Base-by-base conservation (phyloP, 495 filamentous ascomycete genomes). In the Tuber brumale region DNA sequence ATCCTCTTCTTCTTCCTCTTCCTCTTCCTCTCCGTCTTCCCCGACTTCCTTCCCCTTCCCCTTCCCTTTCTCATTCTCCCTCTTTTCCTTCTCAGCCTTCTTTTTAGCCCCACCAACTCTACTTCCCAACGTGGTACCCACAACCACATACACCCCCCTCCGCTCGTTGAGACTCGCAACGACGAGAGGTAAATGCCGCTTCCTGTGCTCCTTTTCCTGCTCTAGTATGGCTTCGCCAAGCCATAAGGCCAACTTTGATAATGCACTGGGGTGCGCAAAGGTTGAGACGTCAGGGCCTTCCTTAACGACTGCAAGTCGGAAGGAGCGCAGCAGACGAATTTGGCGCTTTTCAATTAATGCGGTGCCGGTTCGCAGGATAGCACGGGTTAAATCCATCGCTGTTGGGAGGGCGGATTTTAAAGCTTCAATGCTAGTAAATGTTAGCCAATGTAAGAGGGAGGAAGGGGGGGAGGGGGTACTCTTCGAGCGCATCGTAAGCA, bases 231-330 rank as follows among this genome's bases (percentile, higher is more conserved):
- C 95, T 85, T 98, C 95, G 23, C 92, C 93, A 74, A 98, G 88
- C 95, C 95, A 99, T 3, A 97, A 86, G 0, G 94, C 94, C 16
- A 99, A 87, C 84, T 98, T 97, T 4, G 93, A 95, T 74, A 99
- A 85, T 16, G 96, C 96, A 6, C 93, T 92, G 0, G 95, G 94
- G 80, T 97, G 94, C 10, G 91, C 92, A 84, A 99, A 99, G 14
- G 97, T 88, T 61, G 88, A 84, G 9, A 97, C 92, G 80, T 97
- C 95, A 0, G 94, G 93, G 1, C 95, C 93, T 82, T 98, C 95
- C 81, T 96, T 97, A 79, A 99, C 94, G 42, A 99, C 92, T 16
- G 92, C 94, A 86, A 99, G 94, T 51, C 95, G 92, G 85, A 97
- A 99, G 10, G 94, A 92, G 10, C 92, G 90, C 46, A 99, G 86